Evolutionary conservation across 106 monocot genomes (phyloP), one percentile per base, ranked within the genome.

Genomic region (Apostasia ramifera): DNA sequence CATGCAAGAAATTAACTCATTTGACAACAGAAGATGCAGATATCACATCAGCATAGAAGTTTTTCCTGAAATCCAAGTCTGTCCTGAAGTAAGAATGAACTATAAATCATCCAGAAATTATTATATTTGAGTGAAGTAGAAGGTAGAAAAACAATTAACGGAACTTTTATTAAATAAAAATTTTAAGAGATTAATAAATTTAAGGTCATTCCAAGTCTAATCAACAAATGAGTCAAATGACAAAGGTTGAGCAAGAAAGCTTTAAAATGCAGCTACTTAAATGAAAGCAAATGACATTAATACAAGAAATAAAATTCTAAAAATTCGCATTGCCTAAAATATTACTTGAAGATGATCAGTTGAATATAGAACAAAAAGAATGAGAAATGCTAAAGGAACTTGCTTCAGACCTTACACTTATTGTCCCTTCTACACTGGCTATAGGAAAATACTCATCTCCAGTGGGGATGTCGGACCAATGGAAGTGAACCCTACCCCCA

Each of bases 401-500:
- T 14, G 41, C 14, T 56, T 14, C 61, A 68, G 26, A 95, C 95
- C 95, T 90, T 72, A 76, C 72, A 63, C 48, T 73, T 77, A 98
- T 80, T 44, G 60, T 74, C 70, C 97, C 97, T 41, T 81, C 74
- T 57, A 93, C 85, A 72, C 46, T 90, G 60, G 97, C 97, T 63
- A 98, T 64, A 50, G 92, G 87, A 61, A 83, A 65, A 76, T 98
- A 98, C 61, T 87, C 92, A 63, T 98, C 92, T 10, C 92, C 97
- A 5, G 87, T 98, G 8, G 89, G 76, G 57, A 93, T 85, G 68
- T 92, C 68, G 51, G 87, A 76, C 97, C 97, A 98, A 72, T 98
- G 92, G 71, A 98, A 93, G 58, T 98, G 97, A 74, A 98, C 81
- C 63, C 92, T 85, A 57, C 97, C 97, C 6, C 97, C 97, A 62